phyloP scores from a whole-genome alignment of 2,329 filamentous ascomycete genomes.

The Xylaria multiplex region DNA sequence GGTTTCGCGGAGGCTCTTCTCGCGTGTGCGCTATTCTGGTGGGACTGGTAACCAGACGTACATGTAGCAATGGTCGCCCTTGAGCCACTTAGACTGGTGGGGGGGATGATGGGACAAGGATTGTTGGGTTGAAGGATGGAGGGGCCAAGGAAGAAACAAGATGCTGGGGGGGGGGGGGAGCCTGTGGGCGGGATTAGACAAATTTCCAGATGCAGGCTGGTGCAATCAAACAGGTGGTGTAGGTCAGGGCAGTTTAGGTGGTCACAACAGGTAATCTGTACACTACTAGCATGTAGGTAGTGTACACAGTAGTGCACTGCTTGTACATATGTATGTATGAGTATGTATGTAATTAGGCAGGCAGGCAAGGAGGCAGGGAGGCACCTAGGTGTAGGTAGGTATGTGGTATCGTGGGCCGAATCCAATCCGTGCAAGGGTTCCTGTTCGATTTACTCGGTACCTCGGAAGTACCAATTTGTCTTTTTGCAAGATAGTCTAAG shows the following conservation, averaged over 20 bases:
- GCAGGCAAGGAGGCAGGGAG: not conserved
- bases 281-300: not conserved
- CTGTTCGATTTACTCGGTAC: constrained; percentile 26
- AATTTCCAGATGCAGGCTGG: constrained; percentile 29
- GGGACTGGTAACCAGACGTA: constrained; percentile 29
- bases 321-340: not conserved
- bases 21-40: constrained; percentile 36
- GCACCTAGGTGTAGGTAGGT: not conserved
- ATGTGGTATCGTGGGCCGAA: constrained; percentile 18
- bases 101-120: constrained; percentile 19
- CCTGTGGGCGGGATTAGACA: constrained; percentile 27
- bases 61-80: constrained; percentile 14
- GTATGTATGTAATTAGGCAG: too few species aligned
- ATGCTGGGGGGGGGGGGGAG: constrained; percentile 25
- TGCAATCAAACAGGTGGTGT: constrained; percentile 9
- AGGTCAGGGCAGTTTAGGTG: constrained; percentile 13
- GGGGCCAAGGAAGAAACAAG: constrained; percentile 27
- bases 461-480: constrained; percentile 22
- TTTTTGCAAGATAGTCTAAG: not conserved
- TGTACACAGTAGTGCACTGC: not conserved
- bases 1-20: constrained; percentile 38
- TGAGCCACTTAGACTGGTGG: constrained; percentile 29
- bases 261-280: constrained; percentile 9
- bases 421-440: constrained; percentile 20
- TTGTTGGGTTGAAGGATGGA: constrained; percentile 12